phyloP scores from a whole-genome alignment of 2,329 filamentous ascomycete species.

The Phaeosphaeria sp. region DNA sequence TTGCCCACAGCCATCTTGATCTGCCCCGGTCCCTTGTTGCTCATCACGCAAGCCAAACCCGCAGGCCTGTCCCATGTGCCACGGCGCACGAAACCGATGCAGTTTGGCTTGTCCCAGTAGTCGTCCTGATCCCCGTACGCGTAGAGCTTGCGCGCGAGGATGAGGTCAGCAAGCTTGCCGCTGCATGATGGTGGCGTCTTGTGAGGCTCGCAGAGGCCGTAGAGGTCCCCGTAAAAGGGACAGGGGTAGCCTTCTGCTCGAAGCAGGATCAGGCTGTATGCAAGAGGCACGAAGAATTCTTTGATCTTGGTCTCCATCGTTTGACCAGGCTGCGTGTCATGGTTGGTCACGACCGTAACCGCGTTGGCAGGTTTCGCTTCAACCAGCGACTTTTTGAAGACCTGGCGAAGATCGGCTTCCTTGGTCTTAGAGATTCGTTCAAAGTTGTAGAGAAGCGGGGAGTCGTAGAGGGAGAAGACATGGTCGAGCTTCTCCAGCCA shows the following conservation, averaged over 20 bases:
- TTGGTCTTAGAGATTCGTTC: slow-evolving; percentile 63
- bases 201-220: slow-evolving; percentile 65
- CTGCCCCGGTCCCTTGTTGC: slow-evolving; percentile 47
- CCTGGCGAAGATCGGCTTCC: slow-evolving; percentile 66
- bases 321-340: slow-evolving; percentile 73
- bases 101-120: slow-evolving; percentile 67
- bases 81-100: slow-evolving; percentile 66
- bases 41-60: slow-evolving; percentile 60
- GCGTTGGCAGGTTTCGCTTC: slow-evolving; percentile 61
- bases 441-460: slow-evolving; percentile 73
- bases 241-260: slow-evolving; percentile 69
- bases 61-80: slow-evolving; percentile 61
- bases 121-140: slow-evolving; percentile 71
- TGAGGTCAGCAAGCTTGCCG: slow-evolving; percentile 64
- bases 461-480: slow-evolving; percentile 68
- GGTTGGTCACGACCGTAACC: slow-evolving; percentile 74
- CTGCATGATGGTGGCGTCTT: slow-evolving; percentile 61
- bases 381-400: slow-evolving; percentile 69
- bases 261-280: slow-evolving; percentile 75
- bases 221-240: slow-evolving; percentile 74
- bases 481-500: slow-evolving; percentile 65
- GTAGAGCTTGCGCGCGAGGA: slow-evolving; percentile 69
- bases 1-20: slow-evolving; percentile 70
- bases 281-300: slow-evolving; percentile 73
- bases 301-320: slow-evolving; percentile 68